Conservation (phyloP, 345 rosid genomes). For the Theobroma cacao region DNA sequence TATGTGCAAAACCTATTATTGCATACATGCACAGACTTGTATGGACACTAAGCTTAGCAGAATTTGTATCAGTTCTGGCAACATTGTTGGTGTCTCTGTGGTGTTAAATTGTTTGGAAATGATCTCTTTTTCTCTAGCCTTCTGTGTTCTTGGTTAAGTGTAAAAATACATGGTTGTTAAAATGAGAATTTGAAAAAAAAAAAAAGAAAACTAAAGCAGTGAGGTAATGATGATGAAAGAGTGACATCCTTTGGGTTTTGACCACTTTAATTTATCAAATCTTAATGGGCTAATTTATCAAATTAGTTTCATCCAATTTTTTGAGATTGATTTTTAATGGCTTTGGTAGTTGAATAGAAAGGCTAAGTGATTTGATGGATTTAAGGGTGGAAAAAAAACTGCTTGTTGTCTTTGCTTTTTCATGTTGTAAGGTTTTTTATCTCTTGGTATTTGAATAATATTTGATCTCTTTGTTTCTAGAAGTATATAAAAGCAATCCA, state of each 20-base stretch:
- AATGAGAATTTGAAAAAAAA: too few relatives aligned
- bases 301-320: too few relatives aligned
- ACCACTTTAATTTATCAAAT: too few relatives aligned
- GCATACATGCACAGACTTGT: neutral
- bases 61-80: neutral
- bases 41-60: neutral
- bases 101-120: neutral
- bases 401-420: neutral
- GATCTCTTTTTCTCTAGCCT: neutral
- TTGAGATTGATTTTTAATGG: too few relatives aligned
- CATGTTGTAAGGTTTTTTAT: neutral
- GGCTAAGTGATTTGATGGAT: too few relatives aligned
- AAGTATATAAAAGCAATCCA: neutral
- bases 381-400: too few relatives aligned
- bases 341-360: too few relatives aligned
- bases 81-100: neutral
- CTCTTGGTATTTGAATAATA: neutral
- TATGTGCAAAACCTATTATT: too few relatives aligned
- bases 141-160: neutral
- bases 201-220: too few relatives aligned
- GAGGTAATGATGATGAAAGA: too few relatives aligned
- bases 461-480: neutral
- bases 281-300: too few relatives aligned
- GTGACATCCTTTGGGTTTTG: too few relatives aligned
- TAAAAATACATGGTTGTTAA: neutral